A percentile compares a stretch with the other conserved stretches of the same genome.
Evolutionary conservation across 2,329 filamentous ascomycete species (phyloP).

Genomic region (Leptographium flavum): DNA sequence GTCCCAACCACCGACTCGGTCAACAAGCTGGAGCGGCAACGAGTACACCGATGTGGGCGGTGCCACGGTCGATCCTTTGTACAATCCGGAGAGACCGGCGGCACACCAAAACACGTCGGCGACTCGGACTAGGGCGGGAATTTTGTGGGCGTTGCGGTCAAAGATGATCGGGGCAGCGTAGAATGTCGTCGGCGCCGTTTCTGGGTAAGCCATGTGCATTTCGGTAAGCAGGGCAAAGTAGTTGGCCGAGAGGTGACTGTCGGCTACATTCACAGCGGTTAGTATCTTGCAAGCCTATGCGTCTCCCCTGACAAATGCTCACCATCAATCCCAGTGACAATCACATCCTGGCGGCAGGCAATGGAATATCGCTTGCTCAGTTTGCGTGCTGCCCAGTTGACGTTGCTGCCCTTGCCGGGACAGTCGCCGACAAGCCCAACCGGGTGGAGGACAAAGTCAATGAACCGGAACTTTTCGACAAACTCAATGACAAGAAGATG

Average conservation of each 20-base stretch:
- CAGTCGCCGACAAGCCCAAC: slow-evolving; percentile 51
- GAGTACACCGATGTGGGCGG: slow-evolving; percentile 66
- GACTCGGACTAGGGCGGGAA: slow-evolving; percentile 53
- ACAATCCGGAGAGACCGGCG: slow-evolving; percentile 55
- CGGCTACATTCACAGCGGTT: slow-evolving; percentile 31
- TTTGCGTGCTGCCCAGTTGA: slow-evolving; percentile 55
- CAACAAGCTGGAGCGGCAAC: slow-evolving; percentile 49
- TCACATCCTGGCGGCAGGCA: slow-evolving; percentile 40
- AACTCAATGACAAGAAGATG: slow-evolving; percentile 47
- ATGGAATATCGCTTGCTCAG: slow-evolving; percentile 46
- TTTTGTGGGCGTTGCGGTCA: slow-evolving; percentile 56
- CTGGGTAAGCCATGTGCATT: slow-evolving; percentile 45
- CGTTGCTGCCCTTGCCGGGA: slow-evolving; percentile 62
- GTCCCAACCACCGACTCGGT: slow-evolving; percentile 60
- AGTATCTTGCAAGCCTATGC: too few species aligned
- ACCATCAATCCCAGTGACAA: slow-evolving; percentile 63
- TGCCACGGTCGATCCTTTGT: slow-evolving; percentile 46
- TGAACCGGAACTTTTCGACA: slow-evolving; percentile 48
- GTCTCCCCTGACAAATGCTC: too few species aligned
- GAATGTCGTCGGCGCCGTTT: slow-evolving; percentile 46
- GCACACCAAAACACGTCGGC: slow-evolving; percentile 61
- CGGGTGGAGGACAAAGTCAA: slow-evolving; percentile 55
- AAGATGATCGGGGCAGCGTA: slow-evolving; percentile 61
- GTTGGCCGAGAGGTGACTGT: slow-evolving; percentile 54
- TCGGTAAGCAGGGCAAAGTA: slow-evolving; percentile 52